phyloP scores from a whole-genome alignment of 1,284 basidiomycete genomes.

The Fomitopsis schrenkii region DNA sequence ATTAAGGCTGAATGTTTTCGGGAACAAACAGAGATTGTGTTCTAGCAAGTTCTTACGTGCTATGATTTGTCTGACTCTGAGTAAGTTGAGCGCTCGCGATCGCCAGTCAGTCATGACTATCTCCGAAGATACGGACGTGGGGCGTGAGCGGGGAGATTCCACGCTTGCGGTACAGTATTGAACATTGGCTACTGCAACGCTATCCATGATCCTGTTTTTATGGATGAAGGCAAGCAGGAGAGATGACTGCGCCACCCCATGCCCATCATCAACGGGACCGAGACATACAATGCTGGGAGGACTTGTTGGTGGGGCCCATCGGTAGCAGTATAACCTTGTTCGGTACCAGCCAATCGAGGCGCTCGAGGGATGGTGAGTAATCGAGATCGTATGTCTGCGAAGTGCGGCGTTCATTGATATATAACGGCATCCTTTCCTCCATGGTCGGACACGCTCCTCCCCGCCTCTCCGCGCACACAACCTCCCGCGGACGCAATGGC shows the following conservation, averaged over 20 bases:
- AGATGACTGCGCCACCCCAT: no score
- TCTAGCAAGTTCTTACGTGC: background rate
- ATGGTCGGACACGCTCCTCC: background rate
- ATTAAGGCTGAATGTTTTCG: no score
- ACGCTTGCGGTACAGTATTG: no score
- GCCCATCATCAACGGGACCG: no score
- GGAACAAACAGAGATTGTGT: no score
- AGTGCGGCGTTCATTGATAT: background rate
- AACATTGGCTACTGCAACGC: no score
- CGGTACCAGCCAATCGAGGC: background rate
- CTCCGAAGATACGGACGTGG: no score
- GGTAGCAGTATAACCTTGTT: background rate
- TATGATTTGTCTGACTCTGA: background rate
- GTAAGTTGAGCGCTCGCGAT: background rate
- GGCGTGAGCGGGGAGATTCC: no score
- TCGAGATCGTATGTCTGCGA: background rate
- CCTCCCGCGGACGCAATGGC: conserved; percentile 14
- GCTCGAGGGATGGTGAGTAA: background rate
- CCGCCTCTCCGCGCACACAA: background rate
- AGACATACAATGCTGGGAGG: no score
- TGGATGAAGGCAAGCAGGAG: no score
- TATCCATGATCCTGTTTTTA: no score
- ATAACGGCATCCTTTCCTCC: background rate
- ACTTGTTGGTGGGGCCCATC: no score
- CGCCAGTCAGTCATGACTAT: background rate